These are phyloP conservation scores for Saraca asoca DNA, from an alignment of 331 rosid genomes.

Conservation along the genomic window DNA sequence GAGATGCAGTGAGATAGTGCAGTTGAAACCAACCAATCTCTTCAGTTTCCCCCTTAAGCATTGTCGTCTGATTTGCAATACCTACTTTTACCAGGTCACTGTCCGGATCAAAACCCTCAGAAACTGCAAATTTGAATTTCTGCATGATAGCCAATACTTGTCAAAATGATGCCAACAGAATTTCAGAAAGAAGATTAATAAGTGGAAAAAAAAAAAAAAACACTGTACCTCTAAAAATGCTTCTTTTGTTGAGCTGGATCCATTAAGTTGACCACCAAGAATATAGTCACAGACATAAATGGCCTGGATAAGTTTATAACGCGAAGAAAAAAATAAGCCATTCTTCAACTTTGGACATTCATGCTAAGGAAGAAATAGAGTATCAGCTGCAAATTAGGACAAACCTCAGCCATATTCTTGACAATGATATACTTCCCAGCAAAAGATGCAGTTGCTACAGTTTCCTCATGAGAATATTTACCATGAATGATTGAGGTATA, in stretches of 20 bases:
- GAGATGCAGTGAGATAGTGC: not conserved
- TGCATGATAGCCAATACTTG: conserved; percentile 41
- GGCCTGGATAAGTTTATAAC: conserved; percentile 57
- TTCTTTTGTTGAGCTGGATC: conserved; percentile 88
- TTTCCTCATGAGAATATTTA: conserved; percentile 90
- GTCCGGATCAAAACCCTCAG: conserved; percentile 86
- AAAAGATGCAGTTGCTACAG: conserved; percentile 94
- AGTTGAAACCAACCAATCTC: conserved; percentile 72
- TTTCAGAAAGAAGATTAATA: conserved; percentile 15
- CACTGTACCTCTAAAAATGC: conserved; percentile 71
- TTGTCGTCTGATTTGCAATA: conserved; percentile 96
- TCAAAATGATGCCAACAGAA: conserved; percentile 20
- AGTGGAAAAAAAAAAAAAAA: too few species aligned
- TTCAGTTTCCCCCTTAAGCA: conserved; percentile 99
- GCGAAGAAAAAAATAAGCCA: not conserved
- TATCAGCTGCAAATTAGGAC: conserved; percentile 29
- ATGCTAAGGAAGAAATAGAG: conserved; percentile 7
- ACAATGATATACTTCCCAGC: conserved; percentile 83
- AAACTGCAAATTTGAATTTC: conserved; percentile 88
- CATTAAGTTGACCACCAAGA: conserved; percentile 80
- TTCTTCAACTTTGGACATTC: conserved; percentile 1
- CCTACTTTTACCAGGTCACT: conserved; percentile 67
- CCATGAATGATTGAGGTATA: conserved; percentile 95
- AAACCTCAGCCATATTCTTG: conserved; percentile 88
- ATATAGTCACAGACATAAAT: conserved; percentile 85